Base-by-base conservation (phyloP, 2,329 filamentous ascomycete genomes). In the Rutstroemia sydowiana region DNA sequence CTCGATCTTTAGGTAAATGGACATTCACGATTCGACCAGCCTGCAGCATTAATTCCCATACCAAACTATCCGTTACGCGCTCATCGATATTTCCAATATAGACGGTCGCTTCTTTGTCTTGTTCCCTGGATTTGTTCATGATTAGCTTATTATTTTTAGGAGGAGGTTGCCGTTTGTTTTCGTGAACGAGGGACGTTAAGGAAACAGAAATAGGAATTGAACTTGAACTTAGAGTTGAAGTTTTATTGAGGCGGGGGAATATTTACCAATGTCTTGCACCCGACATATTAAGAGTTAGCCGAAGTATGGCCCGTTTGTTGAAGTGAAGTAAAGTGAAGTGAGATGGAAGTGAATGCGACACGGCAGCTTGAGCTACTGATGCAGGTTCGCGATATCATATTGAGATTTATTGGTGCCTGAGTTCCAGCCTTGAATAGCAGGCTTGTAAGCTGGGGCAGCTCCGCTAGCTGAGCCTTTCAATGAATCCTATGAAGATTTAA, bases 21-120 rank as follows among this genome's bases (percentile, higher is more conserved):
- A 98, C 92, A 71, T 97, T 97, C 67, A 95, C 88, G 64, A 98
- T 95, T 62, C 92, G 91, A 51, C 93, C 93, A 68, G 91, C 90
- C 74, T 98, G 93, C 51, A 96, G 84, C 90, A 97, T 97, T 64
- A 98, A 79, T 75, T 98, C 93, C 85, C 93, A 96, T 61, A 98
- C 83, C 61, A 95, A 79, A 62, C 86, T 84, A 67, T 95, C 89
- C 43, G 85, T 86, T 59, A 93, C 88, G 69, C 93, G 89, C 75
- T 98, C 93, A 74, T 98, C 93, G 65, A 98, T 89, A 70, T 97
- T 97, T 67, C 93, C 93, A 62, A 97, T 88, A 71, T 98, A 98
- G 69, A 97, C 88, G 39, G 93, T 97, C 62, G 90, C 90, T 72
- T 97, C 92, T 71, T 96, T 96, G 72, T 97, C 92, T 75, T 97